Percentiles rank a stretch among this genome's conserved stretches.
These are phyloP conservation scores for Populus tomentosa DNA, from an alignment of 441 rosid genomes.

Conservation along the genomic window DNA sequence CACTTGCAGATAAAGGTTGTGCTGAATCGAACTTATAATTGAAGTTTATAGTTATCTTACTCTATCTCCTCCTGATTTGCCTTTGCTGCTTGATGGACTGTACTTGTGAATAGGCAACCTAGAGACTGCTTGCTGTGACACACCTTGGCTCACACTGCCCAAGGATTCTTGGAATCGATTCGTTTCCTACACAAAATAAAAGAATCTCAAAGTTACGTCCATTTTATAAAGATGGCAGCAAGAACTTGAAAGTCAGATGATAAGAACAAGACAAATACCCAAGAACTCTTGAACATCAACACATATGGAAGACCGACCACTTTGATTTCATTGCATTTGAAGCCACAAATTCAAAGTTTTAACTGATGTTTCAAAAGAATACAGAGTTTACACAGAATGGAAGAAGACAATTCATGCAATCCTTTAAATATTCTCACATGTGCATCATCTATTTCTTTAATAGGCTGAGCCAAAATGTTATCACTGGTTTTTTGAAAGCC, in stretches of 20 bases:
- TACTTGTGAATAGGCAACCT: constrained; percentile 1
- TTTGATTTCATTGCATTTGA: neutral
- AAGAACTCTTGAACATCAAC: neutral
- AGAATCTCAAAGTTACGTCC: neutral
- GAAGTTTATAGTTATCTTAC: constrained; percentile 2
- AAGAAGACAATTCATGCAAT: neutral
- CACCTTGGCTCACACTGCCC: constrained; percentile 11
- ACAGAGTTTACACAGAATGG: neutral
- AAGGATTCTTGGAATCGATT: constrained; percentile 3
- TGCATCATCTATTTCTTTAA: neutral
- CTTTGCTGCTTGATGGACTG: neutral
- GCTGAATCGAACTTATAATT: neutral
- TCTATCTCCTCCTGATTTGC: constrained; percentile 4
- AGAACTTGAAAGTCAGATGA: neutral
- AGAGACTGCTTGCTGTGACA: constrained; percentile 5
- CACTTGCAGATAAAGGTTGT: neutral
- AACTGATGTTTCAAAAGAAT: neutral
- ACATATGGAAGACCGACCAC: neutral
- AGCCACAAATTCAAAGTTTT: neutral
- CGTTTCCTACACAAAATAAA: constrained; percentile 5
- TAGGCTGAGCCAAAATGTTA: neutral
- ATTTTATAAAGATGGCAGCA: neutral
- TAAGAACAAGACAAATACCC: neutral
- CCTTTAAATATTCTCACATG: neutral
- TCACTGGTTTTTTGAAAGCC: neutral